Conservation (phyloP, 1,139 yeast genomes). For the Taiozyma sp. region DNA sequence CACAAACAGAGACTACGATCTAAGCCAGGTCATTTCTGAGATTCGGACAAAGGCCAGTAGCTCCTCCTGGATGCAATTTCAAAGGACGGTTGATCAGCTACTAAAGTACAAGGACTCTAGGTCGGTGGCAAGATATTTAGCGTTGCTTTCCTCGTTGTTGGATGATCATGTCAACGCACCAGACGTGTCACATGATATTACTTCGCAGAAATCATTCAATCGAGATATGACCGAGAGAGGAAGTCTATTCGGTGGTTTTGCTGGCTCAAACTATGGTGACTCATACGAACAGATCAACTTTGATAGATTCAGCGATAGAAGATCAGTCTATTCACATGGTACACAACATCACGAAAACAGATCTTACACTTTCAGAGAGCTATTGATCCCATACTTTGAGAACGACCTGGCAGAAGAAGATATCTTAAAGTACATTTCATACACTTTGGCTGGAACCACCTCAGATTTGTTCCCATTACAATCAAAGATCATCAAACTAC, state of each 20-base stretch:
- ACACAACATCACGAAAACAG: conserved; percentile 14
- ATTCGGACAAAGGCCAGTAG: conserved; percentile 13
- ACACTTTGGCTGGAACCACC: conserved; percentile 67
- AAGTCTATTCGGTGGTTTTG: conserved; percentile 9
- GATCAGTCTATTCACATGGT: conserved; percentile 24
- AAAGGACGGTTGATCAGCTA: conserved; percentile 30
- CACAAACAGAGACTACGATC: conserved; percentile 3
- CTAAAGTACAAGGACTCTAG: conserved; percentile 28
- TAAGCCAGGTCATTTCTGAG: conserved; percentile 15
- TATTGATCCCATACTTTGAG: conserved; percentile 21
- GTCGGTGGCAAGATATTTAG: conserved; percentile 35
- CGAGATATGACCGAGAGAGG: conserved; percentile 3
- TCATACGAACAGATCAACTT: conserved; percentile 30
- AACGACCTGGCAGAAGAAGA: conserved; percentile 38
- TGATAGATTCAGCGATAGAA: conserved; percentile 30
- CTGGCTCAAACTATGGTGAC: conserved; percentile 24
- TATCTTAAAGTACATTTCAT: conserved; percentile 55
- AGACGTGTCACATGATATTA: background rate
- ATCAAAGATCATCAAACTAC: conserved; percentile 36
- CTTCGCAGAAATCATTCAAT: background rate
- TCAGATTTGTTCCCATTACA: conserved; percentile 53
- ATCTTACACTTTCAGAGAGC: conserved; percentile 23
- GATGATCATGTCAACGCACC: background rate
- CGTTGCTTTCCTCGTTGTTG: conserved; percentile 24
- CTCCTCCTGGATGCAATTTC: conserved; percentile 29